Evolutionary conservation across 2,329 filamentous ascomycete species (phyloP), one percentile per base, ranked within the genome.

Genomic region (Anthostomella pinea): DNA sequence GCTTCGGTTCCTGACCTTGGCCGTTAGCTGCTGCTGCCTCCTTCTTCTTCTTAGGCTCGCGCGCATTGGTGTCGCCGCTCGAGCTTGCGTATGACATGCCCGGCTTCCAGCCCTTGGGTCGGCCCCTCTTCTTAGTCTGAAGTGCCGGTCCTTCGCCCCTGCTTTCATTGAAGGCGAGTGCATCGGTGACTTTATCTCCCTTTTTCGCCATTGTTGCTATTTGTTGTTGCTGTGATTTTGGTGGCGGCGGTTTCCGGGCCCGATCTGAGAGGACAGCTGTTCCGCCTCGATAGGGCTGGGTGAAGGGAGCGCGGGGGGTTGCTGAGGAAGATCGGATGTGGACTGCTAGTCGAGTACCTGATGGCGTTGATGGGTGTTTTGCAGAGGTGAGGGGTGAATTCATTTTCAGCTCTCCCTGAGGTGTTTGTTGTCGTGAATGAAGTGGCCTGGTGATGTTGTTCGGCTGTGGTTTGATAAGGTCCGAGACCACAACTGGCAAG

Each of bases 51-150:
- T 34, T 50, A 10, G 41, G 32, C 23, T 39, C n/a, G n/a, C n/a
- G n/a, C n/a, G n/a, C n/a, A n/a, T n/a, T n/a, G n/a, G n/a, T n/a
- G n/a, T n/a, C n/a, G n/a, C n/a, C n/a, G n/a, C n/a, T 49, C 8
- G 41, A 32, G 19, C 51, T 43, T 5, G 42, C 30, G 41, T 62
- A 64, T 1, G 57, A 50, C 47, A 54, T 59, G 26, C 60, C 62
- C 2, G 54, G 53, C 32, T 56, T 64, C 63, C 64, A 74, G 16
- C 72, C 72, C 34, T 70, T 69, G 4, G 75, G 73, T 5, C 74
- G 64, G 6, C 74, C 73, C 23, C 65, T 60, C 36, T 64, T 63
- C 38, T 42, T 56, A 2, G 43, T 44, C 21, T 45, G 51, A n/a
- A 38, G 43, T 30, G 30, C 48, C 21, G 34, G 32, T 28, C 22